Conservation (phyloP, 306 rosid genomes). For the Cucurbita argyrosperma region DNA sequence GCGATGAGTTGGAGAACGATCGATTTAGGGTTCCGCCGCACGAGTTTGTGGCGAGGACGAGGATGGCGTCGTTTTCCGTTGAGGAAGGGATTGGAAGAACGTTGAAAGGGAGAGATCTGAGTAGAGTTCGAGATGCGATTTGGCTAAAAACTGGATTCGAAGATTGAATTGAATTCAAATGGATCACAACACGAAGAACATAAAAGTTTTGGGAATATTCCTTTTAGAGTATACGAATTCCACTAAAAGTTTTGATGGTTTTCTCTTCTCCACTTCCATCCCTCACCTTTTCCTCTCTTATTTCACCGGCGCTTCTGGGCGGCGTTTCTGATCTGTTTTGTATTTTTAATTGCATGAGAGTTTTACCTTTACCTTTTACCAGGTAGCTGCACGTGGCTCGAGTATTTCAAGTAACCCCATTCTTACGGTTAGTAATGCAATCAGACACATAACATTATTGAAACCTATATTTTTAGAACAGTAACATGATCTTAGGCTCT, state of each 20-base stretch:
- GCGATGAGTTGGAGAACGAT: conserved; percentile 11
- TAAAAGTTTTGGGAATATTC: neutral
- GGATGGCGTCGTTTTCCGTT: conserved; percentile 71
- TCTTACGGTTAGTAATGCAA: no score
- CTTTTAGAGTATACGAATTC: neutral
- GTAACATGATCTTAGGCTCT: no score
- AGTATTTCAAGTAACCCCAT: no score
- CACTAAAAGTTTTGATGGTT: no score
- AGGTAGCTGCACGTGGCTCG: no score
- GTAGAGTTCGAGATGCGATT: conserved; percentile 68
- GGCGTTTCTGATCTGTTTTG: no score
- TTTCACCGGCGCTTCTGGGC: no score
- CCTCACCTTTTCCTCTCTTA: neutral
- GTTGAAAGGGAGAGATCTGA: conserved; percentile 78
- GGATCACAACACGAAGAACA: neutral
- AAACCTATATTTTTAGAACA: no score
- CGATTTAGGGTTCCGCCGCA: conserved; percentile 56
- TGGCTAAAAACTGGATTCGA: conserved; percentile 84
- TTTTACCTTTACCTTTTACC: no score
- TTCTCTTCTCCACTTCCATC: no score
- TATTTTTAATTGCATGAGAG: no score
- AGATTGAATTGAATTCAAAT: conserved; percentile 18
- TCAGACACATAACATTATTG: no score
- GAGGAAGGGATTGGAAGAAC: conserved; percentile 92
- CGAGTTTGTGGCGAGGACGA: conserved; percentile 58